Evolutionary conservation across 768 basidiomycete species (phyloP).

Genomic region (Daedaleopsis sinensis): DNA sequence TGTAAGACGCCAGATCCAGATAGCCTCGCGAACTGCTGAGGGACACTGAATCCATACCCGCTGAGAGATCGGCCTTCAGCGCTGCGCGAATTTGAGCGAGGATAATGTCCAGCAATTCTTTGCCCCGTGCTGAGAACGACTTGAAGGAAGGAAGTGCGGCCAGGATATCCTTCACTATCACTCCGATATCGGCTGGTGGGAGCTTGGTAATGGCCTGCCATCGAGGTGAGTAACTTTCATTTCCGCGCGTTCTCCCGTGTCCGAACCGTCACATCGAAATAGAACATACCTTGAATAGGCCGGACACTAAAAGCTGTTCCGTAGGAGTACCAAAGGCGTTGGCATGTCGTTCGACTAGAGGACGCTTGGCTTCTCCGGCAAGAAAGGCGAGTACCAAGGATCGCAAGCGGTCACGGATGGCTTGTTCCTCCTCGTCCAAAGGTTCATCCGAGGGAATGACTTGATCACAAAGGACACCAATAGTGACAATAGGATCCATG

Average conservation of each 20-base stretch:
- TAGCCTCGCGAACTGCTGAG: conserved; percentile 45
- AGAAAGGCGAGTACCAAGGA: conserved; percentile 64
- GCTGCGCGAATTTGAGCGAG: conserved; percentile 39
- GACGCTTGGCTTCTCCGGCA: conserved; percentile 49
- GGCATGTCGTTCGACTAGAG: conserved; percentile 48
- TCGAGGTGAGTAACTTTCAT: not conserved
- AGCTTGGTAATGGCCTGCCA: conserved; percentile 54
- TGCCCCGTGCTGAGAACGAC: conserved; percentile 37
- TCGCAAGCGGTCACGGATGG: conserved; percentile 58
- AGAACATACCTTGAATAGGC: conserved; percentile 50
- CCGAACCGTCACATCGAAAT: not conserved
- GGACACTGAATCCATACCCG: conserved; percentile 31
- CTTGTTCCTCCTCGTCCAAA: conserved; percentile 59
- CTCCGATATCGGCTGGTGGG: conserved; percentile 41
- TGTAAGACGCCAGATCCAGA: conserved; percentile 47
- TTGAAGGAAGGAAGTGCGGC: conserved; percentile 49
- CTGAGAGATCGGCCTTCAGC: conserved; percentile 35
- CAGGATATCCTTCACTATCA: conserved; percentile 58
- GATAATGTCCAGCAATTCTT: conserved; percentile 43
- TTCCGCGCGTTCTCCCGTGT: not conserved
- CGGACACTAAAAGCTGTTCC: conserved; percentile 50
- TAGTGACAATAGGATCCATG: conserved; percentile 59
- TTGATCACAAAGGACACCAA: conserved; percentile 73
- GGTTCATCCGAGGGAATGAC: conserved; percentile 52
- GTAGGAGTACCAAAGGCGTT: conserved; percentile 44